Conservation (phyloP, 1,284 basidiomycete genomes). For the Pseudozyma sp. region DNA sequence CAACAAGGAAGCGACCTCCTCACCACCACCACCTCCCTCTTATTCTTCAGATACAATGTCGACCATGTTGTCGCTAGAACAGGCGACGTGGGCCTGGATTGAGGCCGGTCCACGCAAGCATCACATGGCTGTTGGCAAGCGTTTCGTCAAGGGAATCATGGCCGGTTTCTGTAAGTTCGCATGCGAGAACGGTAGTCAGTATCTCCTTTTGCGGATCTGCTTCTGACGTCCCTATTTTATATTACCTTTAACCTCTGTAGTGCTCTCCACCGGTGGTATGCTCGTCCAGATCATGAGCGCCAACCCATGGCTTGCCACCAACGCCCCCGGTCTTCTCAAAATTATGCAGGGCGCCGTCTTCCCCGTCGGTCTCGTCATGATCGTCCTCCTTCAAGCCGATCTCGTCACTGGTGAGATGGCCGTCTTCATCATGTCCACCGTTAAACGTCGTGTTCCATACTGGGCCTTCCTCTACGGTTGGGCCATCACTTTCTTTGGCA, state of each 20-base stretch:
- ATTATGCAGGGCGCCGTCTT: slow-evolving; percentile 54
- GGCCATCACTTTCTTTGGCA: slow-evolving; percentile 77
- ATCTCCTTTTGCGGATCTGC: no score
- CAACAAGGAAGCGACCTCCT: no score
- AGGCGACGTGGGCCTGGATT: slow-evolving; percentile 61
- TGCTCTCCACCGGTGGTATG: slow-evolving; percentile 56
- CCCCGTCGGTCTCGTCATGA: slow-evolving; percentile 61
- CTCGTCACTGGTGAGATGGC: slow-evolving; percentile 60
- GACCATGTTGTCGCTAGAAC: slow-evolving; percentile 56
- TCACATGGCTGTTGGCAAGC: slow-evolving; percentile 40
- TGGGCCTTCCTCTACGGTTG: slow-evolving; percentile 66
- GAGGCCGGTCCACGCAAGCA: slow-evolving; percentile 54
- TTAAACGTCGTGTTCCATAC: slow-evolving; percentile 53
- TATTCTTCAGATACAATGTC: slow-evolving; percentile 31
- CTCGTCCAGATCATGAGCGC: slow-evolving; percentile 57
- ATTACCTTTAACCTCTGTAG: slow-evolving; percentile 3
- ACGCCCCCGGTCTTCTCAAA: slow-evolving; percentile 57
- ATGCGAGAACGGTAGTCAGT: no score
- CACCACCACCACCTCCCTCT: not conserved
- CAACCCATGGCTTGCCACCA: slow-evolving; percentile 56
- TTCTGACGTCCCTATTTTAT: not conserved
- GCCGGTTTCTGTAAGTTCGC: slow-evolving; percentile 49
- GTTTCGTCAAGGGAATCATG: slow-evolving; percentile 55
- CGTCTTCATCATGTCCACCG: slow-evolving; percentile 56
- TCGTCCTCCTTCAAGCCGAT: slow-evolving; percentile 58